phyloP scores from a whole-genome alignment of 257 asterid species.

The Solanum arcanum region DNA sequence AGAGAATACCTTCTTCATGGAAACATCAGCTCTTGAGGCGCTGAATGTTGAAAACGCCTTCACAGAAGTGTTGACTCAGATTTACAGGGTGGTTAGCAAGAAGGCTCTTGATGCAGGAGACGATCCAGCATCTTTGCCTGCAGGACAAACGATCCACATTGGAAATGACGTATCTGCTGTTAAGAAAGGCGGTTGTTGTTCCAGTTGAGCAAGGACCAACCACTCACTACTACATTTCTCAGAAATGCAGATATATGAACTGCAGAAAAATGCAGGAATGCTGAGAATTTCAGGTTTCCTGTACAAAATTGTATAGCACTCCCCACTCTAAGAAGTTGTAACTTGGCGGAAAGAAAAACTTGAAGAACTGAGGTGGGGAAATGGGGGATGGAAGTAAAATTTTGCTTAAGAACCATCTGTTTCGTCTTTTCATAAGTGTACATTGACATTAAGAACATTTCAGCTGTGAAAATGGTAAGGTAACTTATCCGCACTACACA shows the following conservation, averaged over 20 bases:
- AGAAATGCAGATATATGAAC: not conserved
- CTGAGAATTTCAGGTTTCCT: not conserved
- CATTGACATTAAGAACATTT: not conserved
- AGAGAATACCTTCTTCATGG: conserved; percentile 32
- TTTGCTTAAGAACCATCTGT: not conserved
- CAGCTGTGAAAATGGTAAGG: not conserved
- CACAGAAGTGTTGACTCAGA: conserved; percentile 32
- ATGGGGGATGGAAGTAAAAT: not conserved
- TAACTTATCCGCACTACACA: not conserved
- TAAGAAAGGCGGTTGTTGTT: conserved; percentile 26
- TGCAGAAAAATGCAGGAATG: not conserved
- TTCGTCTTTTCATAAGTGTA: not conserved
- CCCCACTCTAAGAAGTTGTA: not conserved
- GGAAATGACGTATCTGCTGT: conserved; percentile 24
- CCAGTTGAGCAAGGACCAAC: not conserved
- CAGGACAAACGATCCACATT: conserved; percentile 21
- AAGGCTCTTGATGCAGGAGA: conserved; percentile 29
- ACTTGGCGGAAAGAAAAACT: not conserved
- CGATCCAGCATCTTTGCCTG: conserved; percentile 19
- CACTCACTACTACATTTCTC: not conserved
- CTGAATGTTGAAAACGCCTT: conserved; percentile 23
- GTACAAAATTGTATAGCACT: not conserved
- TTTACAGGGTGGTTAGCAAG: conserved; percentile 23
- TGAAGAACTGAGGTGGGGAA: not conserved
- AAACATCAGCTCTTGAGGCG: conserved; percentile 38